phyloP scores from a whole-genome alignment of 371 early-diverging fungal genomes.

The Coemansia sp. region DNA sequence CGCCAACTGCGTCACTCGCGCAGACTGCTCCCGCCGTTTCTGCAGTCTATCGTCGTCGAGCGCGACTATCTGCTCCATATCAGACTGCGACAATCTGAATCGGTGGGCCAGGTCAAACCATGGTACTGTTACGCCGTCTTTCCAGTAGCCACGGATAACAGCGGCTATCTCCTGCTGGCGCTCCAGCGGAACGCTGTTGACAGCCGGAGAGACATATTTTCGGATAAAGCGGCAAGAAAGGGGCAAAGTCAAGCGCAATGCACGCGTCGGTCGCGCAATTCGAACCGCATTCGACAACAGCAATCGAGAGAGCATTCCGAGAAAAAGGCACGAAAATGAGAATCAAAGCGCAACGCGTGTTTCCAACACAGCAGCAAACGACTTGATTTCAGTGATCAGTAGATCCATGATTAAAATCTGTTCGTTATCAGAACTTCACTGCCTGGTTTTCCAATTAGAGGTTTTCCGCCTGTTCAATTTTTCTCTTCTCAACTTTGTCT shows the following conservation, averaged over 20 bases:
- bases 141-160: slow-evolving; percentile 1
- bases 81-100: not conserved
- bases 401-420: too few species aligned
- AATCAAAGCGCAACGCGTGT: too few species aligned
- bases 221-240: not conserved
- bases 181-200: not conserved
- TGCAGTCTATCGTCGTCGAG: not conserved
- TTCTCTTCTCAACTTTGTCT: too few species aligned
- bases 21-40: not conserved
- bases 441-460: too few species aligned
- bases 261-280: not conserved
- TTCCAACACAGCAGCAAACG: too few species aligned
- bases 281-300: not conserved
- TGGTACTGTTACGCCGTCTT: not conserved
- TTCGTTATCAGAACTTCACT: too few species aligned
- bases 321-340: too few species aligned
- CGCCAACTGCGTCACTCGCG: not conserved
- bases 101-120: slow-evolving; percentile 1
- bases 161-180: not conserved
- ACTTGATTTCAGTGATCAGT: too few species aligned
- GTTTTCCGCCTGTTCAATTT: too few species aligned
- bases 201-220: not conserved
- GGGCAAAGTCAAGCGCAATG: not conserved
- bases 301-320: too few species aligned
- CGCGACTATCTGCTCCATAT: not conserved